Conservation (phyloP, 805 yeast genomes). For the Wickerhamomyces queroliae region DNA sequence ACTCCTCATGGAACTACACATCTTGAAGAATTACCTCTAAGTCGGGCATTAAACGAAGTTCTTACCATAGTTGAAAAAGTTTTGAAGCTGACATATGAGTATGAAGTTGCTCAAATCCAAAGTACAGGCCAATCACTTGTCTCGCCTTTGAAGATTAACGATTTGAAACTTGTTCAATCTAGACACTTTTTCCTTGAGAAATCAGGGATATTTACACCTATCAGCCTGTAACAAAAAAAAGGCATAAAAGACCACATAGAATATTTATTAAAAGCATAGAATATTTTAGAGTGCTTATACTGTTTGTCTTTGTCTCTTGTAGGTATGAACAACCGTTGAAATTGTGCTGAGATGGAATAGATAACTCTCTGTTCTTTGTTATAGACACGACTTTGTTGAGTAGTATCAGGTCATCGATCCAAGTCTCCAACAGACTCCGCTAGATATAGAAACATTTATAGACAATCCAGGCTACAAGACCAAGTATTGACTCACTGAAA, state of each 20-base stretch:
- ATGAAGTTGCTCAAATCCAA: constrained; percentile 8
- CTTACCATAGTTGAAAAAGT: constrained; percentile 36
- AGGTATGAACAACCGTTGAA: too few species aligned
- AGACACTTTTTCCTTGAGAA: constrained; percentile 23
- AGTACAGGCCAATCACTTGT: constrained; percentile 17
- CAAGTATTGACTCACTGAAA: too few species aligned
- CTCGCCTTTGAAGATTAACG: constrained; percentile 27
- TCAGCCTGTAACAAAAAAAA: not conserved
- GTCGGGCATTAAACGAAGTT: constrained; percentile 32
- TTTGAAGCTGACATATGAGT: constrained; percentile 31
- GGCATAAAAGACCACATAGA: not conserved
- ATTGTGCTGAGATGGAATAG: too few species aligned
- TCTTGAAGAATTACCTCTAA: constrained; percentile 14
- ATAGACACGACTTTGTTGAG: not conserved
- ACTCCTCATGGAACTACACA: constrained; percentile 5
- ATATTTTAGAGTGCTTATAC: too few species aligned
- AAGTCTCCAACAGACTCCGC: not conserved
- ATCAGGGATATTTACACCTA: constrained; percentile 1
- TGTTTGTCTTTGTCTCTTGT: too few species aligned
- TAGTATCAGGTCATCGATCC: not conserved
- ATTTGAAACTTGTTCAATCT: constrained; percentile 39
- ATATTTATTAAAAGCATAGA: not conserved
- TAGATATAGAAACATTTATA: not conserved
- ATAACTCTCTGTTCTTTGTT: not conserved
- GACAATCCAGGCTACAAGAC: too few species aligned